Evolutionary conservation across 2,329 filamentous ascomycete genomes (phyloP), one percentile per base, ranked within the genome.

Genomic region (Claviceps pazoutovae): DNA sequence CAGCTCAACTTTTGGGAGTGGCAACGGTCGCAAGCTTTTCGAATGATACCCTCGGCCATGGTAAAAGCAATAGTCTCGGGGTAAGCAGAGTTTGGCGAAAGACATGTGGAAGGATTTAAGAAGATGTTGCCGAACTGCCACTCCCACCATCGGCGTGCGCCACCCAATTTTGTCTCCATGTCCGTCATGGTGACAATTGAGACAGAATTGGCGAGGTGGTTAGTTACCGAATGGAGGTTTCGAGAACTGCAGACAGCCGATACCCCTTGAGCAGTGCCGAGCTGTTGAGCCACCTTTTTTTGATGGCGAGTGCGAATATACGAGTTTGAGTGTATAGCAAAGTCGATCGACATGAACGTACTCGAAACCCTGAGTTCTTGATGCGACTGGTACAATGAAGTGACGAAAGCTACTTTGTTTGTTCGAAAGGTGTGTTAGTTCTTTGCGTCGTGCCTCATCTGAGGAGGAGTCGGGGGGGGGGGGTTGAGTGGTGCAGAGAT

Each of bases 21-120:
- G 57, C 71, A 74, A 55, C 70, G 67, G 58, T 74, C 71, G 60
- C 71, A 74, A 52, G 71, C 71, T 52, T 69, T 71, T 52, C 71
- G 68, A 55, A 65, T 68, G 54, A 64, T 58, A 50, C 59, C 62
- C 54, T 69, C 67, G 56, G 64, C 58, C 67, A 69, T 69, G 58
- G 57, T 62, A 57, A 60, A 56, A 52, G 57, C 62, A 62, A 54
- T 59, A 42, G 53, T 52, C 57, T 58, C 59, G 51, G 55, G 45
- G 53, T 54, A 55, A 51, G 50, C 43, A 48, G 49, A 50, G 56
- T 45, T 52, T 53, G 54, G 52, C 55, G 56, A 61, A 58, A 64
- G 59, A 64, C 62, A 60, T 59, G 58, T 50, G 57, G 55, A 58
- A 39, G 54, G 56, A 54, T 62, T 62, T 62, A 61, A 62, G 57